These are phyloP conservation scores for Serpula lacrymans DNA, from an alignment of 768 basidiomycete genomes.

Conservation along the genomic window DNA sequence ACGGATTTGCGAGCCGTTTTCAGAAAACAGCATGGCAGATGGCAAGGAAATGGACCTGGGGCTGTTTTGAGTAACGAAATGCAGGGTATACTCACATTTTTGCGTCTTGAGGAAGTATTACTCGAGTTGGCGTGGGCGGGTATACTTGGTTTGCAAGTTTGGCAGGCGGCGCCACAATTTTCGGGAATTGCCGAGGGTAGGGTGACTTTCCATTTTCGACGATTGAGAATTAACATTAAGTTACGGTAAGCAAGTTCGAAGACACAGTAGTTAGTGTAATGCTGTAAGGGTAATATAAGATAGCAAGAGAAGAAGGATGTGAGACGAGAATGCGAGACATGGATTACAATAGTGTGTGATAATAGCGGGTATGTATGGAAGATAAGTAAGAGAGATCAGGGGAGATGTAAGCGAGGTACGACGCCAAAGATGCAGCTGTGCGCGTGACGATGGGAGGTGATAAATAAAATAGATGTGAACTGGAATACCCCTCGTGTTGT, in stretches of 20 bases:
- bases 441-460: too few relatives aligned
- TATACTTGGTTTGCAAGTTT: conserved; percentile 1
- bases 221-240: background rate
- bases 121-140: conserved; percentile 16
- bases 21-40: background rate
- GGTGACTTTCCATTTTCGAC: conserved; percentile 1
- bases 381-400: too few relatives aligned
- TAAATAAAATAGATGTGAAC: background rate
- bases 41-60: background rate
- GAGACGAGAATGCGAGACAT: too few relatives aligned
- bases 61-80: background rate
- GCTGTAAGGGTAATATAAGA: too few relatives aligned
- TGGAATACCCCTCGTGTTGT: background rate
- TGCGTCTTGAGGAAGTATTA: conserved; percentile 14
- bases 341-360: too few relatives aligned
- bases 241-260: background rate
- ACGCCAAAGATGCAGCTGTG: too few relatives aligned
- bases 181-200: conserved; percentile 7
- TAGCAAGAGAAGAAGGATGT: too few relatives aligned
- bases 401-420: too few relatives aligned
- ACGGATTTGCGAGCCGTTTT: background rate
- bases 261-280: too few relatives aligned
- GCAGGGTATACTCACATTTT: conserved; percentile 17
- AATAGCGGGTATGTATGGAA: too few relatives aligned
- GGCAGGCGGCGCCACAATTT: conserved; percentile 12